Percentiles rank a stretch among this genome's conserved stretches.
Evolutionary conservation across 108 stramenopile species (phyloP).

Genomic region (Asterionellopsis glacialis): DNA sequence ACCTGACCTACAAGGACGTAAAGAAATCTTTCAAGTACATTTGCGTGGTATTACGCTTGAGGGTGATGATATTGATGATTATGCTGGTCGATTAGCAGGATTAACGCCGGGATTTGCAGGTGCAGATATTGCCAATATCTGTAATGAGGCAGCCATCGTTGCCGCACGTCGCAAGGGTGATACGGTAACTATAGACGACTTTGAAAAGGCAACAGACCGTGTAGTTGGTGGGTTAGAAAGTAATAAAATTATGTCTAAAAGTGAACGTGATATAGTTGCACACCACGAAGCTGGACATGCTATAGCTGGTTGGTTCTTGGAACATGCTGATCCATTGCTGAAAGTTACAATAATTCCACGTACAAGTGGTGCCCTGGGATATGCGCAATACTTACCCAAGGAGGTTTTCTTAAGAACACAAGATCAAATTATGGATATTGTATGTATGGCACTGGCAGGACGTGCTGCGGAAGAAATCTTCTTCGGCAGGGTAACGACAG

Average conservation of each 20-base stretch:
- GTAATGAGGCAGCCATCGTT: slow-evolving; percentile 91
- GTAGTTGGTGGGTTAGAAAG: slow-evolving; percentile 88
- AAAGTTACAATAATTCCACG: slow-evolving; percentile 93
- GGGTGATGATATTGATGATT: slow-evolving; percentile 51
- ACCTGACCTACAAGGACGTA: slow-evolving; percentile 82
- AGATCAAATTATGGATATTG: slow-evolving; percentile 59
- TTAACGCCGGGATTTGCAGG: slow-evolving; percentile 91
- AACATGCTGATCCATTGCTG: slow-evolving; percentile 77
- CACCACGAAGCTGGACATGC: slow-evolving; percentile 92
- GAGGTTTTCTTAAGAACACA: slow-evolving; percentile 86
- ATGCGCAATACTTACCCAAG: slow-evolving; percentile 89
- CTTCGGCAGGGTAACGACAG: slow-evolving; percentile 93
- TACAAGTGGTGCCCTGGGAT: slow-evolving; percentile 80
- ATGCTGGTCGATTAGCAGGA: slow-evolving; percentile 56
- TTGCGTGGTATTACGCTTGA: slow-evolving; percentile 65
- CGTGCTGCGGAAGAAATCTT: slow-evolving; percentile 96
- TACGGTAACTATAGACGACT: slow-evolving; percentile 61
- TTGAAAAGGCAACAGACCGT: slow-evolving; percentile 92
- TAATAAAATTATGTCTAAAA: slow-evolving; percentile 60
- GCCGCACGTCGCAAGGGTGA: slow-evolving; percentile 60
- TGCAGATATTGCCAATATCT: slow-evolving; percentile 86
- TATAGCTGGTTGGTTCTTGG: slow-evolving; percentile 72
- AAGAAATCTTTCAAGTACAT: slow-evolving; percentile 83
- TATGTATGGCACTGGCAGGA: slow-evolving; percentile 94
- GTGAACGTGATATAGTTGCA: slow-evolving; percentile 66